Base-by-base conservation (phyloP, 441 rosid species). In the Adansonia madagascariensis region DNA sequence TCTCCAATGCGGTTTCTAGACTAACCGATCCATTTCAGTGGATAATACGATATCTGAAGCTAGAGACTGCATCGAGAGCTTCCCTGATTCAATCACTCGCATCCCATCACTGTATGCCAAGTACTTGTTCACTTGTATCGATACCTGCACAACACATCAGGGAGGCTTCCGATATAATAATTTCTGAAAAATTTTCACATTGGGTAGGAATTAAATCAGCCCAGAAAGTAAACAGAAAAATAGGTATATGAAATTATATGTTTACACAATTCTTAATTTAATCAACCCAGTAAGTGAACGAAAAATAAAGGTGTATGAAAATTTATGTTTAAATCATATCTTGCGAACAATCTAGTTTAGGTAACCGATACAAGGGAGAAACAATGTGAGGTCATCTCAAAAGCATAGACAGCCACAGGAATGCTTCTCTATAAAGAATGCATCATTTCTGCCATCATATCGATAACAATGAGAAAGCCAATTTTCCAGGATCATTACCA, bases 21-120 rank as follows among this genome's bases (percentile, higher is more conserved):
- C 85, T 81, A 75, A 95, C 98, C 92, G 80, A 78, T 95, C 99
- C 72, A 89, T 88, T 85, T 92, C 99, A 4, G 94, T 90, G 78
- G 91, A 89, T 79, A 88, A 79, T 75, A 88, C 82, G 43, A 90
- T 97, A 90, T 92, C 93, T 31, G 93, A 85, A 82, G 90, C 94
- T 74, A 88, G 89, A 53, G 86, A 57, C 4, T 84, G 94, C 8
- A 79, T 66, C 62, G 85, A 52, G 49, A 85, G 79, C 86, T 91
- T 95, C 69, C 95, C 97, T 50, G 94, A 88, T 77, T 93, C 98
- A 18, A 92, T 78, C 49, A 93, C 95, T 88, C 90, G 89, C 98
- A 95, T 90, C 76, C 99, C 99, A 69, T 93, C 98, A 83, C 89
- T 93, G 85, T 92, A 95, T 1, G 95, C 99, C 81, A 95, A 84